Base-by-base conservation (phyloP, 2,329 filamentous ascomycete genomes). In the Cercospora canescens region DNA sequence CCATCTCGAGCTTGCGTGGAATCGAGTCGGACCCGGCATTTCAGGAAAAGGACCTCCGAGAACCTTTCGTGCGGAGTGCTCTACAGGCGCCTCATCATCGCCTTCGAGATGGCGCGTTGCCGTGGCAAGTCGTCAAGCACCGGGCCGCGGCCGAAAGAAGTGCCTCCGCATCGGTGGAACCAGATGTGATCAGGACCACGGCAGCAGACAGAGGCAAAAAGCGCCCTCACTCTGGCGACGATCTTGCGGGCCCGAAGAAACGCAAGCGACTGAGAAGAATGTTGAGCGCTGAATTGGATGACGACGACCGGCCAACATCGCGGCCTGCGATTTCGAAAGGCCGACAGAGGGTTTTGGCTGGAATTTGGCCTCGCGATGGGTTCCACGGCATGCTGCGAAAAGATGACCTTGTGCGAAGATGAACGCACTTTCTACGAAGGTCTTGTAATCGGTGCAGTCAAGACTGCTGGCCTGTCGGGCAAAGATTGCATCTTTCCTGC, bases 311-410 rank as follows among this genome's bases (percentile, higher is more conserved):
- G 16, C 50, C 24, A 7, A 32, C n/a, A 9, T 9, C 41, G 24
- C 58, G 16, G 30, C 28, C 28, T 30, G 11, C 39, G 28, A n/a
- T n/a, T 24, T 26, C 32, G 9, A 60, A 37, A 30, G 45, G 56
- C 3, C 34, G 62, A 30, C 62, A 30, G 21, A 57, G 62, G n/a
- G 30, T 41, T 28, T 32, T 64, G 56, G 48, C 45, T 45, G 62
- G 56, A 7, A 24, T 60, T 14, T 64, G 62, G 56, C 56, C 28
- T n/a, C n/a, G 24, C 16, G 55, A 64, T 41, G 28, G 62, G 16
- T 54, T 57, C 16, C n/a, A 39, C 45, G 55, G 55, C 35, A 14
- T 14, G 16, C 32, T 32, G 41, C 55, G 39, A 16, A 54, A 26
- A 41, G 56, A 28, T 39, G 39, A 62, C 26, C 52, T 48, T 14